Base-by-base conservation (phyloP, 495 filamentous ascomycete genomes). In the Hypoxylon fragiforme region DNA sequence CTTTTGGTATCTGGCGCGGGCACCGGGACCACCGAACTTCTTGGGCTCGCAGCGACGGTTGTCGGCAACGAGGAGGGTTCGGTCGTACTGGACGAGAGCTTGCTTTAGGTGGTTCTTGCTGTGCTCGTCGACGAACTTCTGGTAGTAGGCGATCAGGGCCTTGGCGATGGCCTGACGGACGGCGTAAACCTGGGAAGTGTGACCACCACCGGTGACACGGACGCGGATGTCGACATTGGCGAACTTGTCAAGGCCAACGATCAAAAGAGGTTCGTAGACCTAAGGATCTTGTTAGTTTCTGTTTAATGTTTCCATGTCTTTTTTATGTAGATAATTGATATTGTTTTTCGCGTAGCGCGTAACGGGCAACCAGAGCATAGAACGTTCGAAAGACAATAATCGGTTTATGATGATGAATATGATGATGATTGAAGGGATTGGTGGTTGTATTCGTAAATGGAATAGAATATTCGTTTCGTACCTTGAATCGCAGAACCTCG, bases 41-140 rank as follows among this genome's bases (percentile, higher is more conserved):
- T 94, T 94, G 69, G 89, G 89, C 79, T 94, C 89, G 72, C 88
- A 87, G 57, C 94, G 88, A 64, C 92, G 82, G 83, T 96, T 96
- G 73, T 98, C 94, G 73, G 94, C 95, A 62, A 98, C 94, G 64
- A 98, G 85, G 57, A 98, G 82, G 72, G 89, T 96, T 65, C 94
- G 86, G 83, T 98, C 94, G 83, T 95, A 98, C 73, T 88, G 83
- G 69, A 88, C 86, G 56, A 97, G 83, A 57, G 88, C 88, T 75
- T 91, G 86, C 89, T 98, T 98, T 65, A 98, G 82, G 78, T 87
- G 81, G 85, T 97, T 98, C 89, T 98, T 98, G 80, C 88, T 87
- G 85, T 97, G 90, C 87, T 98, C 94, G 72, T 98, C 94, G 75
- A 98, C 90, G 80, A 86, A 98, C 82, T 98, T 98, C 85, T 97